These are phyloP conservation scores for Amanita fuliginea DNA, from an alignment of 768 basidiomycete genomes.

Conservation along the genomic window DNA sequence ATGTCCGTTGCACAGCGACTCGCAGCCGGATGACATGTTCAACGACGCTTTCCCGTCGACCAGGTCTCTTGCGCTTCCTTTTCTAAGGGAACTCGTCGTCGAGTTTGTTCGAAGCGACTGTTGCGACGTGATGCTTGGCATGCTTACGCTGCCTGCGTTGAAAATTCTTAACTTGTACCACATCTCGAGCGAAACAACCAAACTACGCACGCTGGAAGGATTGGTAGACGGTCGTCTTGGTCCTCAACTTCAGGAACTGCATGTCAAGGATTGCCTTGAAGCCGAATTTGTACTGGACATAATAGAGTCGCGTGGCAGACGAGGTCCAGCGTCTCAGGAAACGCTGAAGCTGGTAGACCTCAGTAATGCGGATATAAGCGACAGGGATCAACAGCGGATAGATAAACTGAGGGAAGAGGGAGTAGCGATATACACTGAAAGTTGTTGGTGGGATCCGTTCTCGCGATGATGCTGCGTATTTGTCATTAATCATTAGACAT, in stretches of 20 bases:
- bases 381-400: not conserved
- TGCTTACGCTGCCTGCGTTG: not conserved
- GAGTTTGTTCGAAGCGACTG: not conserved
- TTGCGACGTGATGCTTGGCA: not conserved
- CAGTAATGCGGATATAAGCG: not conserved
- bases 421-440: not conserved
- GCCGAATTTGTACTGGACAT: not conserved
- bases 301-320: not conserved
- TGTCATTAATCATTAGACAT: not conserved
- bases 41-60: no score
- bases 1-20: not conserved
- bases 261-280: not conserved
- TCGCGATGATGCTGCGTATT: not conserved
- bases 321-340: not conserved
- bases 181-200: not conserved
- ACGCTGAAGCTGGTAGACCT: not conserved
- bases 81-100: not conserved
- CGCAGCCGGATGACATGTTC: not conserved
- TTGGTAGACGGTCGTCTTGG: not conserved
- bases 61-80: not conserved
- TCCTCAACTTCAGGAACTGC: not conserved
- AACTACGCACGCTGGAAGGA: not conserved
- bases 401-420: not conserved
- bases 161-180: not conserved
- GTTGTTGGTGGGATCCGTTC: not conserved